phyloP scores from a whole-genome alignment of 495 filamentous ascomycete species.

The Talaromyces nanjingensis region DNA sequence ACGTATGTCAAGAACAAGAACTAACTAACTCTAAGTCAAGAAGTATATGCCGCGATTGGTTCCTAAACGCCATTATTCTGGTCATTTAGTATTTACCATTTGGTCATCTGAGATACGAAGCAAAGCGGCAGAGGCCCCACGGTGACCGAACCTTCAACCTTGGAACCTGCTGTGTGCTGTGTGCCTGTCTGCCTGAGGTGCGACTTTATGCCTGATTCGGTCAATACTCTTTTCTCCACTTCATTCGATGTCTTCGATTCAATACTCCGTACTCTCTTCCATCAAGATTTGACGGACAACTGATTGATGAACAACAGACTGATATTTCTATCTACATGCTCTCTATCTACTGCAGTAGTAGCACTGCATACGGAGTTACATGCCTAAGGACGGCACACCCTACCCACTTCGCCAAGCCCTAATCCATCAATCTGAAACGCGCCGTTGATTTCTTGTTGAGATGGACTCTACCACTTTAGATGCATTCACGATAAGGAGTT shows the following conservation, averaged over 20 bases:
- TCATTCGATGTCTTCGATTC: too few relatives aligned
- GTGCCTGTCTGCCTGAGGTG: not conserved
- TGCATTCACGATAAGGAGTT: too few relatives aligned
- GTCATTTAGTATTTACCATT: too few relatives aligned
- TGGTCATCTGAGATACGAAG: not conserved
- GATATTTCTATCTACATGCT: too few relatives aligned
- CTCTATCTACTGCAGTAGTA: too few relatives aligned
- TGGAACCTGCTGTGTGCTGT: not conserved
- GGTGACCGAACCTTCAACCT: not conserved
- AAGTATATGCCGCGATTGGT: too few relatives aligned
- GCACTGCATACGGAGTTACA: too few relatives aligned
- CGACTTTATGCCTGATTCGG: not conserved
- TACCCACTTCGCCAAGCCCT: not conserved
- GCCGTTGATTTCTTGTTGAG: not conserved
- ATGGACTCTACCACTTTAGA: too few relatives aligned
- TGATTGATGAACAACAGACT: not conserved
- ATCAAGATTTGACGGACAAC: not conserved
- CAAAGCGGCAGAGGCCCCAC: not conserved
- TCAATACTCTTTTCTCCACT: not conserved
- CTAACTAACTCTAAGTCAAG: too few relatives aligned
- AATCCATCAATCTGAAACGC: slow-evolving; percentile 1
- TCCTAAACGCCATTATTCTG: too few relatives aligned
- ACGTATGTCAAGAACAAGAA: too few relatives aligned
- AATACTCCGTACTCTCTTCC: not conserved
- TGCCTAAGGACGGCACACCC: not conserved